phyloP scores from a whole-genome alignment of 345 rosid genomes.

The Euclidium syriacum region DNA sequence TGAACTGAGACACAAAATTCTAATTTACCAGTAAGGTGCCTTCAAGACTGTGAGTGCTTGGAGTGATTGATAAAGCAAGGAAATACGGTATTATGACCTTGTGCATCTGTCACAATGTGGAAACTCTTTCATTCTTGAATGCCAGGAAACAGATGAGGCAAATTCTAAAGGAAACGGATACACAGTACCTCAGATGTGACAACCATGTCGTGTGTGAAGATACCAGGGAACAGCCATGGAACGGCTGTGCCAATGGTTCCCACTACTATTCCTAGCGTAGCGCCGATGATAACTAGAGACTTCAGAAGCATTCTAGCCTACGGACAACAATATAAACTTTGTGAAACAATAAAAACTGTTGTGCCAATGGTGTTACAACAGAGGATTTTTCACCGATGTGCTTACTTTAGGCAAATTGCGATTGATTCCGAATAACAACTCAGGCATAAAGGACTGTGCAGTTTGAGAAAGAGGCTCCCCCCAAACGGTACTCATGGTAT shows the following conservation, averaged over 20 bases:
- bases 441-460: constrained; percentile 94
- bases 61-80: constrained; percentile 56
- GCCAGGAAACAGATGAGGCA: background rate
- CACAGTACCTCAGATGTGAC: constrained; percentile 57
- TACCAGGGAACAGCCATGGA: constrained; percentile 64
- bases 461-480: constrained; percentile 95
- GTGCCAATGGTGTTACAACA: background rate
- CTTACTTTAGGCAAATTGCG: constrained; percentile 60
- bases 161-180: background rate
- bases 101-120: constrained; percentile 67
- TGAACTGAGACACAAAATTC: background rate
- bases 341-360: background rate
- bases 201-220: constrained; percentile 61
- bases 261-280: constrained; percentile 50
- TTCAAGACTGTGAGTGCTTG: constrained; percentile 73
- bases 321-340: constrained; percentile 3
- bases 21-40: constrained; percentile 73
- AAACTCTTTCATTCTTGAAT: background rate
- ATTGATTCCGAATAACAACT: constrained; percentile 61
- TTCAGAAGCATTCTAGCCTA: constrained; percentile 78
- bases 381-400: background rate
- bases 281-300: constrained; percentile 67
- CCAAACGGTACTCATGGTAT: constrained; percentile 58
- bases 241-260: constrained; percentile 57
- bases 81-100: constrained; percentile 63